A percentile compares a stretch with the other conserved stretches of the same genome.
phyloP scores from a whole-genome alignment of 768 basidiomycete genomes.

The Pisolithus albus region DNA sequence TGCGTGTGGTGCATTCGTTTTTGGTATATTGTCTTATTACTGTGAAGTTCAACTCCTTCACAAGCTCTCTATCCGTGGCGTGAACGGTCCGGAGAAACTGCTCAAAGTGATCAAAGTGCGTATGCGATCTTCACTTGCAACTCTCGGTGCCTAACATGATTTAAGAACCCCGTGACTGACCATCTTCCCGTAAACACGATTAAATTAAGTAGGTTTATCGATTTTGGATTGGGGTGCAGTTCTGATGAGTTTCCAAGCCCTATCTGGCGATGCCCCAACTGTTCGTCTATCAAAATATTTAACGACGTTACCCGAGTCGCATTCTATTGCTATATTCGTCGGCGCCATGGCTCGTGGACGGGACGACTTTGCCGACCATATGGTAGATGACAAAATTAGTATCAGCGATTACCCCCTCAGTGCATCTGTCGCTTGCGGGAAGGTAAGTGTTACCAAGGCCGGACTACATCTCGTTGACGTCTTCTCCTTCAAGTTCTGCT shows the following conservation, averaged over 20 bases:
- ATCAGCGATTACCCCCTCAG: conserved; percentile 92
- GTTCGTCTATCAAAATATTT: conserved; percentile 78
- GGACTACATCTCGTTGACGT: conserved; percentile 2
- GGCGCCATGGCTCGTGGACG: conserved; percentile 97
- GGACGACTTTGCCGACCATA: conserved; percentile 94
- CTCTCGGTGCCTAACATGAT: conserved; percentile 1
- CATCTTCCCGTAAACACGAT: conserved; percentile 93
- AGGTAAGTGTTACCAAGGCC: conserved; percentile 47
- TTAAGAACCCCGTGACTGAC: conserved; percentile 86
- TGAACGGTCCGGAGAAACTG: conserved; percentile 94
- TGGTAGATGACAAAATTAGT: conserved; percentile 94
- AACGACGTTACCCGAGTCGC: conserved; percentile 77
- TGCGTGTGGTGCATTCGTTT: conserved; percentile 29
- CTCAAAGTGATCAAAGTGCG: conserved; percentile 87
- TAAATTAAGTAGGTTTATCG: conserved; percentile 74
- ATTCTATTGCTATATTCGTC: conserved; percentile 91
- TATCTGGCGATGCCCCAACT: conserved; percentile 86
- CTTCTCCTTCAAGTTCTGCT: conserved; percentile 61
- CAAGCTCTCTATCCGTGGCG: conserved; percentile 90
- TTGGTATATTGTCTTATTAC: conserved; percentile 1
- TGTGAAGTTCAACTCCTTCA: conserved; percentile 88
- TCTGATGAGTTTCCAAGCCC: conserved; percentile 40
- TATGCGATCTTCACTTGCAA: conserved; percentile 24
- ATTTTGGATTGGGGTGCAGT: neutral
- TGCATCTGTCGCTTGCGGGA: conserved; percentile 93